Evolutionary conservation across 768 basidiomycete species (phyloP).

Genomic region (Stropharia rugosoannulata): DNA sequence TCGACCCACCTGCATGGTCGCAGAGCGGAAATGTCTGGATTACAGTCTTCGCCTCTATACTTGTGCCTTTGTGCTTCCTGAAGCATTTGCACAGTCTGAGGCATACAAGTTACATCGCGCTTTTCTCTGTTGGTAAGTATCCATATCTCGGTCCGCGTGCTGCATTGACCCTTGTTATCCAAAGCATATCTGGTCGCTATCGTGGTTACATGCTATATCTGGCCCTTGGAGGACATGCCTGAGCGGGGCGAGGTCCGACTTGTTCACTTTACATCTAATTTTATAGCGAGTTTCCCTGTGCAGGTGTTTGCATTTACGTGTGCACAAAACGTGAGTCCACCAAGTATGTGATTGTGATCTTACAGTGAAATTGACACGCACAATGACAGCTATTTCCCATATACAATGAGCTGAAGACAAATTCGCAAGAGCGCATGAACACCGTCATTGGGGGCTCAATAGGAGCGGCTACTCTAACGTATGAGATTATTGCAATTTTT

Average conservation of each 20-base stretch:
- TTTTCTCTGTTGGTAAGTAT: constrained; percentile 77
- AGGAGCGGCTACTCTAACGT: constrained; percentile 78
- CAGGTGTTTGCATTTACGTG: constrained; percentile 94
- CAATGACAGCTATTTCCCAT: constrained; percentile 79
- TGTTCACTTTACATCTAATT: constrained; percentile 73
- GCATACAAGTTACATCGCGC: constrained; percentile 87
- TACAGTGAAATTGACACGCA: background rate
- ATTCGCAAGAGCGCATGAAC: constrained; percentile 84
- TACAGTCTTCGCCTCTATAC: constrained; percentile 67
- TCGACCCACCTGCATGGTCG: constrained; percentile 73
- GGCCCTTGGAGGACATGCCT: constrained; percentile 64
- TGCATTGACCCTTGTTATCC: background rate
- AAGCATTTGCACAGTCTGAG: constrained; percentile 82
- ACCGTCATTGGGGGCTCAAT: constrained; percentile 85
- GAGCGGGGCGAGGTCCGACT: constrained; percentile 66
- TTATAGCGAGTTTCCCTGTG: constrained; percentile 87
- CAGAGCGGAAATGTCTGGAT: constrained; percentile 84
- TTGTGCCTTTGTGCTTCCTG: constrained; percentile 83
- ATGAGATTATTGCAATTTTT: constrained; percentile 85
- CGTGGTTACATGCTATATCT: constrained; percentile 78
- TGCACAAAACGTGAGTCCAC: constrained; percentile 76
- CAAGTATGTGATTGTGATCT: constrained; percentile 18
- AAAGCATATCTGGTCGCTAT: constrained; percentile 77
- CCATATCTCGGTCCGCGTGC: background rate
- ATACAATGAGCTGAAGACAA: constrained; percentile 85